These are phyloP conservation scores for Tylopilus plumbeoviolaceoides DNA, from an alignment of 768 basidiomycete species.

Conservation along the genomic window DNA sequence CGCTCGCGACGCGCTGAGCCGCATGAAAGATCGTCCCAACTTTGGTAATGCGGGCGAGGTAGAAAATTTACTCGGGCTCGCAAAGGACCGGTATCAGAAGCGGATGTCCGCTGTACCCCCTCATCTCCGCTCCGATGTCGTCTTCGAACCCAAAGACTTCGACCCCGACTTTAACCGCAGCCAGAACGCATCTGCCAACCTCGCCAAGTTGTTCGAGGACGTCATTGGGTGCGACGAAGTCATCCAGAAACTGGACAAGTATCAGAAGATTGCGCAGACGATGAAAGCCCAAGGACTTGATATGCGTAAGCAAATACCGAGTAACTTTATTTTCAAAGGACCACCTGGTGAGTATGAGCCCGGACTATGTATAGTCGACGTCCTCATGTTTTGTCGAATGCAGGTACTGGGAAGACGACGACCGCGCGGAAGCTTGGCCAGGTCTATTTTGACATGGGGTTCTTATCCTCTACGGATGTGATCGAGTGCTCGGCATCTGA, in stretches of 20 bases:
- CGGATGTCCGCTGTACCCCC: constrained; percentile 31
- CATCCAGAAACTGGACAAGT: constrained; percentile 44
- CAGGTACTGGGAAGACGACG: constrained; percentile 65
- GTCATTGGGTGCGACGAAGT: constrained; percentile 58
- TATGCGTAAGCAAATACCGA: constrained; percentile 51
- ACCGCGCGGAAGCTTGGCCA: constrained; percentile 59
- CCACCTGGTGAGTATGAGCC: constrained; percentile 50
- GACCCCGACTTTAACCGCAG: constrained; percentile 58
- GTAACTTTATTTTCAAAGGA: constrained; percentile 66
- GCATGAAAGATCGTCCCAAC: constrained; percentile 44
- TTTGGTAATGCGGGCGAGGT: constrained; percentile 67
- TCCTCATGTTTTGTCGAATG: background rate
- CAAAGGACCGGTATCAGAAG: constrained; percentile 45
- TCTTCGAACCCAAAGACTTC: constrained; percentile 49
- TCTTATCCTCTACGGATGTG: constrained; percentile 48
- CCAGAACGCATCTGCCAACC: constrained; percentile 44
- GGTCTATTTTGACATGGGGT: constrained; percentile 62
- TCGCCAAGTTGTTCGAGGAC: constrained; percentile 56
- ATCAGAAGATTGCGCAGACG: constrained; percentile 45
- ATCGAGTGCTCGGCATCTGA: constrained; percentile 68
- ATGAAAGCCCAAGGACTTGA: constrained; percentile 42
- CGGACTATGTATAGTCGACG: background rate
- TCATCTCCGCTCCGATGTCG: constrained; percentile 17
- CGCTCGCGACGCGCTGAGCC: constrained; percentile 45
- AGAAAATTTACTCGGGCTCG: constrained; percentile 52